These are phyloP conservation scores for Aspergillus kassunensis DNA, from an alignment of 495 filamentous ascomycete species.

Conservation along the genomic window DNA sequence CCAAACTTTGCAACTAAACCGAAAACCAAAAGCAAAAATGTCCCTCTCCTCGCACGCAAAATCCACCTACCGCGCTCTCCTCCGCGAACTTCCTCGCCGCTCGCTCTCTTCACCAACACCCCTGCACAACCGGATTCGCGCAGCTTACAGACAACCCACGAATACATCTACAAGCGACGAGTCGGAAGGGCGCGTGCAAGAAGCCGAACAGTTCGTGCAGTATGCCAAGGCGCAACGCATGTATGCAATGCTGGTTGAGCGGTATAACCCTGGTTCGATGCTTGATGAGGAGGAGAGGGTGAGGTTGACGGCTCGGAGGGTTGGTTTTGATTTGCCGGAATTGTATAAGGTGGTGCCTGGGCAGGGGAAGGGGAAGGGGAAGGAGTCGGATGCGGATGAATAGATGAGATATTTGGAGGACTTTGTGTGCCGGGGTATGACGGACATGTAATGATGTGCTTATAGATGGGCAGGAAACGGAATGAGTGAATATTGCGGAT, in stretches of 20 bases:
- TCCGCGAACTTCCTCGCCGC: slow-evolving; percentile 82
- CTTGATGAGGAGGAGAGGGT: slow-evolving; percentile 84
- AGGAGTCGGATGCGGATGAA: not conserved
- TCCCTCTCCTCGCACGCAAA: slow-evolving; percentile 49
- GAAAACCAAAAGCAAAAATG: slow-evolving; percentile 17
- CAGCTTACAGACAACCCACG: slow-evolving; percentile 25
- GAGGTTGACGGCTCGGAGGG: slow-evolving; percentile 74
- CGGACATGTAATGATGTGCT: too few relatives aligned
- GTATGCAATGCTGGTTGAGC: slow-evolving; percentile 74
- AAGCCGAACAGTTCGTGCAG: slow-evolving; percentile 70
- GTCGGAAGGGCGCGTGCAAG: slow-evolving; percentile 37
- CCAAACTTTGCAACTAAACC: slow-evolving; percentile 5
- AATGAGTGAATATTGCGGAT: too few relatives aligned
- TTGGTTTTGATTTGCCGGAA: slow-evolving; percentile 80
- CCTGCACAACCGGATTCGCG: slow-evolving; percentile 57
- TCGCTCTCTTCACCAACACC: slow-evolving; percentile 53
- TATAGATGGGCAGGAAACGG: too few relatives aligned
- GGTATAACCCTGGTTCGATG: slow-evolving; percentile 87
- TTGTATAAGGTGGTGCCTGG: too few relatives aligned
- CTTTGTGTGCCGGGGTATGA: not conserved
- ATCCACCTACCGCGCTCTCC: slow-evolving; percentile 81
- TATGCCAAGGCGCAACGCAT: slow-evolving; percentile 79
- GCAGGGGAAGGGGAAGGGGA: slow-evolving; percentile 18
- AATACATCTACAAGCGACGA: not conserved
- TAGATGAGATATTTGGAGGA: too few relatives aligned